Base-by-base conservation (phyloP, 176 grass and related monocot species). In the Zizania latifolia region DNA sequence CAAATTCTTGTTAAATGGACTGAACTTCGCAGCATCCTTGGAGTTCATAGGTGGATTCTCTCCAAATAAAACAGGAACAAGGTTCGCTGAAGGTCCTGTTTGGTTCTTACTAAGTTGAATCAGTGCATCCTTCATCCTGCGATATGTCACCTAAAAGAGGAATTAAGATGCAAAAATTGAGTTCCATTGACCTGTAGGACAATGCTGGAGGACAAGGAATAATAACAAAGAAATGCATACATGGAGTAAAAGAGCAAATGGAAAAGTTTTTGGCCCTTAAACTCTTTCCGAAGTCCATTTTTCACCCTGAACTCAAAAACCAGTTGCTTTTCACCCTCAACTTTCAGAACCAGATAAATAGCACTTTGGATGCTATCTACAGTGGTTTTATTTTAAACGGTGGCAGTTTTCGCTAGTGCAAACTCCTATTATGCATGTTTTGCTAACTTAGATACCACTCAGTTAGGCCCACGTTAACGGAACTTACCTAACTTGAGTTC, bases 51-150 rank as follows among this genome's bases (percentile, higher is more conserved):
- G 94, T 26, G 72, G 51, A 15, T 81, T 89, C 78, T 94, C 94
- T 65, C 91, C 94, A 87, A 98, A 98, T 78, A 98, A 89, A 75
- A 98, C 88, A 88, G 91, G 84, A 81, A 98, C 72, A 77, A 98
- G 87, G 63, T 98, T 88, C 38, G 71, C 83, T 65, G 78, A 87
- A 63, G 94, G 94, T 53, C 91, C 94, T 65, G 78, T 81, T 89
- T 98, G 91, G 37, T 33, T 84, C 83, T 84, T 92, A 74, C 88
- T 80, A 75, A 98, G 94, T 89, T 94, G 83, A 86, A 89, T 81
- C 22, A 98, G 72, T 70, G 91, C 91, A 87, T 93, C 86, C 80
- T 98, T 98, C 94, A 98, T 92, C 71, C 88, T 89, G 55, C 78
- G 86, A 75, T 98, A 98, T 40, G 94, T 93, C 62, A 94, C 91